These are phyloP conservation scores for Globisporangium barbulae DNA, from an alignment of 352 stramenopile species.

Conservation along the genomic window DNA sequence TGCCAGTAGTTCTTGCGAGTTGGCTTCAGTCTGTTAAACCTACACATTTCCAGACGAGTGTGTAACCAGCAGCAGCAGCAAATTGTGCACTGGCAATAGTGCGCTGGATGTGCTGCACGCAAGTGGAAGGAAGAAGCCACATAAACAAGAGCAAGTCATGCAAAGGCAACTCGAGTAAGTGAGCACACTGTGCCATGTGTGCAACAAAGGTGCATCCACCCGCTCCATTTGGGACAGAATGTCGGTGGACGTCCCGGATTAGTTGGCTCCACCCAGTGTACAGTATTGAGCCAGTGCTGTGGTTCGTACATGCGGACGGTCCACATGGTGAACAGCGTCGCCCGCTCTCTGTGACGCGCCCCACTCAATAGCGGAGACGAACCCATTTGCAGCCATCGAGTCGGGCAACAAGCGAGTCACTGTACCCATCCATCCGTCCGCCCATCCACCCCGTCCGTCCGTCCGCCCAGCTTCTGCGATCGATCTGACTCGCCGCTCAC, in stretches of 20 bases:
- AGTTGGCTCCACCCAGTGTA: not conserved
- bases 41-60: not conserved
- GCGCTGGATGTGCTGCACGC: not conserved
- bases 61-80: not conserved
- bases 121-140: not conserved
- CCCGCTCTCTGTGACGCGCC: not conserved
- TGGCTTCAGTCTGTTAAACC: not conserved
- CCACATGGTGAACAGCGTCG: not conserved
- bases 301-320: not conserved
- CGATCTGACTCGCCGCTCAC: not conserved
- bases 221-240: not conserved
- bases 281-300: not conserved
- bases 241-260: too few relatives aligned
- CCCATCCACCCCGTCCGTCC: not conserved
- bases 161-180: not conserved
- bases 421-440: conserved; percentile 10
- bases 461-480: not conserved
- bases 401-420: not conserved
- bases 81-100: not conserved
- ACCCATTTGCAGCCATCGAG: not conserved
- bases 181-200: not conserved
- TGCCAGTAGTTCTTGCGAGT: not conserved
- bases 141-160: not conserved
- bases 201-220: not conserved
- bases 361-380: not conserved